Base-by-base conservation (phyloP, 495 filamentous ascomycete genomes). In the Symbiotaphrina buchneri region DNA sequence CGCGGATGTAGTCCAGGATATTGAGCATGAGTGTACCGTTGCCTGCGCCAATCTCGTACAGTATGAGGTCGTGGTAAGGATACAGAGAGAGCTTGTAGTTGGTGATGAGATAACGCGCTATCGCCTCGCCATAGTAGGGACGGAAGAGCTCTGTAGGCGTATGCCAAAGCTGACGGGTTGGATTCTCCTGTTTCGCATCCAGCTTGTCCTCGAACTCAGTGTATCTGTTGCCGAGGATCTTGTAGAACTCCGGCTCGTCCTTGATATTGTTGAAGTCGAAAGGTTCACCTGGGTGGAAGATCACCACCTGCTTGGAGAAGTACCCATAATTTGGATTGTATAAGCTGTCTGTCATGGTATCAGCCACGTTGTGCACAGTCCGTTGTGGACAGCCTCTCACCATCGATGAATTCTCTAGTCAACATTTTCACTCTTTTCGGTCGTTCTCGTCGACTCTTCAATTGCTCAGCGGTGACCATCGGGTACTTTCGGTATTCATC, bases 311-410 rank as follows among this genome's bases (percentile, higher is more conserved):
- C 48, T 93, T 92, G 20, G 83, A 82, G 54, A 99, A 99, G 53
- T 95, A 99, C 32, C 87, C 87, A 42, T 99, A 99, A 47, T 84
- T 56, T 0, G 84, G 85, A 48, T 99, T 99, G 48, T 99, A 99
- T 19, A 99, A 56, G 42, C 78, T 85, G 52, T 99, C 87, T 93
- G 6, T 40, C 32, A 10, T 16, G 15, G 13, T 11, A 33, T 32
- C 20, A 38, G 10, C 20, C 21, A 29, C 21, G n/a, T n/a, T n/a
- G n/a, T n/a, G n/a, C n/a, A n/a, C n/a, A n/a, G n/a, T n/a, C n/a
- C n/a, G n/a, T n/a, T n/a, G 18, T 2, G 18, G 23, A 32, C 30
- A 32, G 10, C 23, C 21, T 36, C 54, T 37, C 46, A 91, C 83
- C 83, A 51, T 99, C 87, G 42, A 99, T 87, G 47, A 95, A 99